A percentile compares a stretch with the other conserved stretches of the same genome.
Conservation (phyloP, 2,329 filamentous ascomycete species). For the Curvularia spicifera region DNA sequence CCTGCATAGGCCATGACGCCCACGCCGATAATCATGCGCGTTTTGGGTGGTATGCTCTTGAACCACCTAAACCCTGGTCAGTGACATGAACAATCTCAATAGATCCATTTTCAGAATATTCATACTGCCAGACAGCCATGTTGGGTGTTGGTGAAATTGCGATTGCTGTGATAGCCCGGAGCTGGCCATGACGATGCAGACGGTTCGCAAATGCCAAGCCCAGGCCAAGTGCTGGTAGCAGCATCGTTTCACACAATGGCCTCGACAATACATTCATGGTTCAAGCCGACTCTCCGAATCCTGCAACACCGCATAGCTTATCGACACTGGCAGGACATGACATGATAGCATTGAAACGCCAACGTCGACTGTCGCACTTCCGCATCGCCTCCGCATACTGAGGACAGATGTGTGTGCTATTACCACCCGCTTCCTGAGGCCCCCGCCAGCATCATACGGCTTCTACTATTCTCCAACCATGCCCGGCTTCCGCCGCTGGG, state of each 20-base stretch:
- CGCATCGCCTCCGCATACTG: slow-evolving; percentile 25
- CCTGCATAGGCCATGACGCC: slow-evolving; percentile 79
- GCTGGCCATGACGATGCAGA: slow-evolving; percentile 12
- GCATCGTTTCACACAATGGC: neutral
- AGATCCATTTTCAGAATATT: neutral
- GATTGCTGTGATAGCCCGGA: neutral
- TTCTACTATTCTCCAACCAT: slow-evolving; percentile 27
- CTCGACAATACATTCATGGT: neutral
- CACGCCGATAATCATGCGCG: slow-evolving; percentile 73
- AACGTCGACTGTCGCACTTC: slow-evolving; percentile 18
- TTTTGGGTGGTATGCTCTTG: slow-evolving; percentile 71
- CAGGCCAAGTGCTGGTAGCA: slow-evolving; percentile 1
- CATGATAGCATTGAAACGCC: slow-evolving; percentile 8
- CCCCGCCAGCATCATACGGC: slow-evolving; percentile 17
- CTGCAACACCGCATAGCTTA: neutral
- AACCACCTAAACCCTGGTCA: slow-evolving; percentile 56
- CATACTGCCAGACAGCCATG: slow-evolving; percentile 51
- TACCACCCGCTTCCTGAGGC: slow-evolving; percentile 27
- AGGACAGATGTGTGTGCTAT: slow-evolving; percentile 35
- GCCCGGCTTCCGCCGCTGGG: slow-evolving; percentile 48
- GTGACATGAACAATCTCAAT: neutral
- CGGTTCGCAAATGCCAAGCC: slow-evolving; percentile 13
- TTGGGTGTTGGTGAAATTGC: slow-evolving; percentile 7
- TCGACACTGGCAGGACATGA: slow-evolving; percentile 7
- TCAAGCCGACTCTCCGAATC: neutral